Base-by-base conservation (phyloP, 2,329 filamentous ascomycete genomes). In the Aspergillus versicolor region DNA sequence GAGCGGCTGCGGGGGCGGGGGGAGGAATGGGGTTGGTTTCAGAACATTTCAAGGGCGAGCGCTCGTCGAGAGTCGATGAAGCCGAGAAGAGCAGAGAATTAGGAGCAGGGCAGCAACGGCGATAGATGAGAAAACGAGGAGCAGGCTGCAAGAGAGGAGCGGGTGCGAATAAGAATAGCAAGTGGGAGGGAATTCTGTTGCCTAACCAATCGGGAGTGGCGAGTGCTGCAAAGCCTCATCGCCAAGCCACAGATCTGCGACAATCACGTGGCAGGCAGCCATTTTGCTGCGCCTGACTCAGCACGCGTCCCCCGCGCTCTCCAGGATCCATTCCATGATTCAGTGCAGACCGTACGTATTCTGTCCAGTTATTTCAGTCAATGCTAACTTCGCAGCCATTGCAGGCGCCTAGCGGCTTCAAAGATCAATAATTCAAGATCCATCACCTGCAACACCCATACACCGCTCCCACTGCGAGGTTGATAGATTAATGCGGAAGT, bases 121-220 rank as follows among this genome's bases (percentile, higher is more conserved):
- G 46, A 49, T 47, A 51, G 40, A 48, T 30, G 42, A 54, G 46
- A 27, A 61, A 38, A 49, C 57, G 49, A 56, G 63, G 41, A 34
- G 47, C 46, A 54, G 46, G 54, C 45, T 53, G 44, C 27, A 24
- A 48, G 54, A 58, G 46, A 60, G 48, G 45, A 49, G 50, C 45
- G 52, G 43, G 57, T 60, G 57, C 41, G 56, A 59, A 61, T 56
- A 57, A 60, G 58, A 63, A 68, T 69, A 40, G 54, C 53, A 56
- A 58, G 54, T 65, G 67, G 61, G 58, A 65, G 65, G 68, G 68
- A 75, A 75, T 75, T 62, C 67, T 75, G 73, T 72, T 75, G 73
- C 73, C 73, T 75, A 73, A 73, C 72, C 73, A 75, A 75, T 74
- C 56, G 69, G 62, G 63, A 64, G 59, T 65, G 63, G 65, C 64